Percentiles rank a stretch among this genome's conserved stretches.
phyloP scores from a whole-genome alignment of 2,329 filamentous ascomycete species.

The Penicillium decumbens region DNA sequence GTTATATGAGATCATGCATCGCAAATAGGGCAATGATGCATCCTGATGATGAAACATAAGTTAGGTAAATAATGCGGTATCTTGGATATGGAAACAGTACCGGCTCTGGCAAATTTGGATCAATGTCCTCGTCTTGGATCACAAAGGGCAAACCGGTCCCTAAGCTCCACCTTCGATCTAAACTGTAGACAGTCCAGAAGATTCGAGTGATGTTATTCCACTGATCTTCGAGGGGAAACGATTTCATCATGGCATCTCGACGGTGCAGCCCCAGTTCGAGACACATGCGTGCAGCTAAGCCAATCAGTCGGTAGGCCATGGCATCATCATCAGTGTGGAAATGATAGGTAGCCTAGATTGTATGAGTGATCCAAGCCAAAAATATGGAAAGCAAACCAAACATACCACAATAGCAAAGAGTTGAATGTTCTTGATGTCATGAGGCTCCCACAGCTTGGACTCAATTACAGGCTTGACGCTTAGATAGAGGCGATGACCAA shows the following conservation, averaged over 20 bases:
- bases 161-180: constrained; percentile 84
- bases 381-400: not conserved
- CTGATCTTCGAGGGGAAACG: constrained; percentile 64
- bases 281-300: constrained; percentile 73
- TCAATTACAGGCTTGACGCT: constrained; percentile 70
- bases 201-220: constrained; percentile 64
- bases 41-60: constrained; percentile 29
- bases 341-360: constrained; percentile 63
- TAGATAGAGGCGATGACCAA: constrained; percentile 68
- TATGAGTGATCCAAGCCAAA: not conserved
- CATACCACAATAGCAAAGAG: constrained; percentile 51
- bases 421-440: constrained; percentile 56
- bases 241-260: constrained; percentile 63
- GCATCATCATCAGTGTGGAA: constrained; percentile 83
- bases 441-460: constrained; percentile 54
- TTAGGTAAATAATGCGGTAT: not conserved
- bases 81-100: constrained; percentile 46
- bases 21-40: constrained; percentile 61
- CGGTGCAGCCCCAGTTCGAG: constrained; percentile 79
- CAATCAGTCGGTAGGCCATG: constrained; percentile 81
- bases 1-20: constrained; percentile 80
- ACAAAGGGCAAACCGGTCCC: constrained; percentile 84
- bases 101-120: constrained; percentile 71
- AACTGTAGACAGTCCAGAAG: constrained; percentile 82
- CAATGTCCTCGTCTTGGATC: constrained; percentile 79